These are phyloP conservation scores for Lentinula lateritia DNA, from an alignment of 768 basidiomycete species.

Conservation along the genomic window DNA sequence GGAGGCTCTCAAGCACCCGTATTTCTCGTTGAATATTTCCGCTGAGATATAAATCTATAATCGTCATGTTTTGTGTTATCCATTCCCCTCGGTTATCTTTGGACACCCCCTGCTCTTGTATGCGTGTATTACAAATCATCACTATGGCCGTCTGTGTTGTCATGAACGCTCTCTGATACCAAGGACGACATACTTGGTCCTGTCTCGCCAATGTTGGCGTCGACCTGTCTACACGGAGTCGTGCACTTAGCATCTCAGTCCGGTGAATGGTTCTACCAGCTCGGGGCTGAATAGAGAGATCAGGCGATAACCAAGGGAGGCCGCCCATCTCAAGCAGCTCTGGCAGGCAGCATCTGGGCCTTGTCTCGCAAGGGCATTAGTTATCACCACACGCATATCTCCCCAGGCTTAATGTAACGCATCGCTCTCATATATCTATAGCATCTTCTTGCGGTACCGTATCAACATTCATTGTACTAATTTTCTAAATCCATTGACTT, in stretches of 20 bases:
- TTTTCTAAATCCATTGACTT: too few species aligned
- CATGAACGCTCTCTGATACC: background rate
- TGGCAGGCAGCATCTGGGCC: background rate
- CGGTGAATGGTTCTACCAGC: background rate
- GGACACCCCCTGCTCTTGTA: constrained; percentile 20
- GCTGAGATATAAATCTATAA: constrained; percentile 52
- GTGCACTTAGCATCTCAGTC: background rate
- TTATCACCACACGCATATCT: background rate
- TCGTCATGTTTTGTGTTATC: constrained; percentile 18
- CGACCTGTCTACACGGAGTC: background rate
- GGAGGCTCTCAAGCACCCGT: constrained; percentile 84
- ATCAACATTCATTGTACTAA: too few species aligned
- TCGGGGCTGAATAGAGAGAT: background rate
- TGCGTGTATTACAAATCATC: constrained; percentile 18
- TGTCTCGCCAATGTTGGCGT: background rate
- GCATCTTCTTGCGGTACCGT: background rate
- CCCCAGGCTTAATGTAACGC: background rate
- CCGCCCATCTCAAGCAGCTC: background rate
- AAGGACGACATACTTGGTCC: background rate
- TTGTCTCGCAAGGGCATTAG: background rate
- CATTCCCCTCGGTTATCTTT: constrained; percentile 14
- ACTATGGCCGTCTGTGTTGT: constrained; percentile 3
- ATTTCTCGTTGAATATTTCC: constrained; percentile 67
- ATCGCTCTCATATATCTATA: background rate
- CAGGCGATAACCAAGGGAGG: background rate